Base-by-base conservation (phyloP, 78 protist genomes). In the Anaeramoeba ignava region DNA sequence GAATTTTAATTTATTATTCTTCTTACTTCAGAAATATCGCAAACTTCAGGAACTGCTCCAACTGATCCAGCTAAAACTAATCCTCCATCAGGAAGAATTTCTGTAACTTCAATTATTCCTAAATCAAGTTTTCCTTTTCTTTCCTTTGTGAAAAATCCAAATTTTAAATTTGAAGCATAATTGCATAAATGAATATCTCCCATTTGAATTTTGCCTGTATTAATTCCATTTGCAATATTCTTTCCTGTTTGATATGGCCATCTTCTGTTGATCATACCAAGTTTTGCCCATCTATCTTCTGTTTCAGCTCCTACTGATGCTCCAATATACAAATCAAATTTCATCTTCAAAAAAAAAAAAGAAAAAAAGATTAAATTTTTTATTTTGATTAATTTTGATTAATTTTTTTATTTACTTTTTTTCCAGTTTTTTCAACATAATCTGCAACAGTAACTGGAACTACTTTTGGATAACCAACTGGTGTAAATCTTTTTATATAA, bases 101-200 rank as follows among this genome's bases (percentile, higher is more conserved):
- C 93, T 0, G 93, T 91, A 0, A 92, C 93, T 38, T 91, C 93
- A 0, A 90, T 37, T 33, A 90, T 89, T 23, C 78, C 93, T 23
- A 91, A 81, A 81, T 91, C 93, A 41, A 91, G n/a, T n/a, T n/a
- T n/a, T 31, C 78, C 31, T 67, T 31, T 67, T 31, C 39, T 67
- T 31, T 31, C 31, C 39, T 31, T 67, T 67, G 78, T 67, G 31
- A 31, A 67, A n/a, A 67, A 67, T 31, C 31, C 78, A 67, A 67
- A 67, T 67, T 67, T 31, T 67, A 67, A 67, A 67, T 67, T 67
- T 31, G 31, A 67, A 31, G 78, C 31, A 31, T 67, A n/a, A 31
- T 67, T 31, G 78, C 31, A 31, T 31, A 67, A 31, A 31, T 67
- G 31, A 31, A n/a, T 67, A 31, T 67, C 78, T 67, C 31, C 78